A percentile compares a stretch with the other conserved stretches of the same genome.
Evolutionary conservation across 208 protist genomes (phyloP).

Genomic region (Leishmania martiniquensis): DNA sequence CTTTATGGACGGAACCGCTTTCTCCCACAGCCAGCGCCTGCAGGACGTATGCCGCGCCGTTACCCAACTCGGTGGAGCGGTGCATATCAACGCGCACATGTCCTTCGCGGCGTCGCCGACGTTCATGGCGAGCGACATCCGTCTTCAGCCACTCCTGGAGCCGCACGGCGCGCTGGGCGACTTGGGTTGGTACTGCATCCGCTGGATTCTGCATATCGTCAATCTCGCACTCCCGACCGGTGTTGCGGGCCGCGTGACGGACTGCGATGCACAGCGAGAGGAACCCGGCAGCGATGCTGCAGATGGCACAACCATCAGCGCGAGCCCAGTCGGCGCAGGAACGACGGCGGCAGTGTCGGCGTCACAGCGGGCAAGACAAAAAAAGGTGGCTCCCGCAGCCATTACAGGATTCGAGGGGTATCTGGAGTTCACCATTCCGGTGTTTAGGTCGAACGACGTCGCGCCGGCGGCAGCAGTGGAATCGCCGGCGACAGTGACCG

Average conservation of each 20-base stretch:
- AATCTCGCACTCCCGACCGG: constrained; percentile 53
- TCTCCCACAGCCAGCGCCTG: constrained; percentile 62
- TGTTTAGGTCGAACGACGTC: neutral
- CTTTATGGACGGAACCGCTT: constrained; percentile 72
- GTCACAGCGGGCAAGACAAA: neutral
- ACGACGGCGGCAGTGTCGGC: neutral
- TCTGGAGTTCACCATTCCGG: constrained; percentile 44
- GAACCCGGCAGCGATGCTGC: neutral
- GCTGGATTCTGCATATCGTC: constrained; percentile 67
- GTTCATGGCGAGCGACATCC: constrained; percentile 68
- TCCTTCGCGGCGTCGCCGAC: constrained; percentile 47
- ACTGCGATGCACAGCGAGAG: constrained; percentile 34
- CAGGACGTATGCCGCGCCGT: constrained; percentile 45
- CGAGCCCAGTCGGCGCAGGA: neutral
- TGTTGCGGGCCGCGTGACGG: constrained; percentile 53
- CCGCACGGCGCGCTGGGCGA: constrained; percentile 72
- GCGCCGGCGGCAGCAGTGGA: neutral
- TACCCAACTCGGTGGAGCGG: constrained; percentile 34
- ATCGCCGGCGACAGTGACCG: constrained; percentile 27
- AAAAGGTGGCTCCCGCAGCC: constrained; percentile 27
- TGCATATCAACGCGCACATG: constrained; percentile 61
- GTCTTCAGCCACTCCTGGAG: constrained; percentile 56
- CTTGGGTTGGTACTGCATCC: constrained; percentile 81
- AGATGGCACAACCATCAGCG: neutral
- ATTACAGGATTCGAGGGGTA: constrained; percentile 67